These are phyloP conservation scores for Rhodotorula sp. DNA, from an alignment of 1,284 basidiomycete species.

Conservation along the genomic window DNA sequence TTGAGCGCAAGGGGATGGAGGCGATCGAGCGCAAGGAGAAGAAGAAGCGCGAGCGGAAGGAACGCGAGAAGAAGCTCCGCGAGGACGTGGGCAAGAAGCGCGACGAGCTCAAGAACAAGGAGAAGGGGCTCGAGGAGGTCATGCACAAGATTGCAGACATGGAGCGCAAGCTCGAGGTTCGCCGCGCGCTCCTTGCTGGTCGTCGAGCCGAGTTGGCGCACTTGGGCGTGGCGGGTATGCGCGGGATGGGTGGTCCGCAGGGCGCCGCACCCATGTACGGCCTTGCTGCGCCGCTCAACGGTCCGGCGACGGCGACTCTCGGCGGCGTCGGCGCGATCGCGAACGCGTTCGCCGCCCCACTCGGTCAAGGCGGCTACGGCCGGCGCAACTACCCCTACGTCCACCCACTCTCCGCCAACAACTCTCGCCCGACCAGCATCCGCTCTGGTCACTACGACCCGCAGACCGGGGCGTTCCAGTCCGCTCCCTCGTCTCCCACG, in stretches of 20 bases:
- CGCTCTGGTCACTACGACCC: slow-evolving; percentile 34
- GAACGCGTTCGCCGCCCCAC: slow-evolving; percentile 29
- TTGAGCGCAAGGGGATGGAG: slow-evolving; percentile 55
- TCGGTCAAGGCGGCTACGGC: slow-evolving; percentile 28
- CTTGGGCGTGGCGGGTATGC: slow-evolving; percentile 9
- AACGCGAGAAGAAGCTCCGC: slow-evolving; percentile 44
- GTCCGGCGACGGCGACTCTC: slow-evolving; percentile 18
- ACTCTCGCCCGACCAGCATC: slow-evolving; percentile 34
- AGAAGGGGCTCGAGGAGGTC: slow-evolving; percentile 60
- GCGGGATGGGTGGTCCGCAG: not conserved
- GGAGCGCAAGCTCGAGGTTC: slow-evolving; percentile 53
- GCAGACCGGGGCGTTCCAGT: slow-evolving; percentile 28
- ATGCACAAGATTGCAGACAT: slow-evolving; percentile 65
- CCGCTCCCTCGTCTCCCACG: slow-evolving; percentile 31
- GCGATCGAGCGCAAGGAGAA: slow-evolving; percentile 57
- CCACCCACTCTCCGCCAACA: slow-evolving; percentile 22
- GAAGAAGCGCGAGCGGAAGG: slow-evolving; percentile 49
- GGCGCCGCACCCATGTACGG: slow-evolving; percentile 7
- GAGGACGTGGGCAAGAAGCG: slow-evolving; percentile 48
- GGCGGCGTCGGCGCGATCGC: slow-evolving; percentile 31
- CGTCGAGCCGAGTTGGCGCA: slow-evolving; percentile 33
- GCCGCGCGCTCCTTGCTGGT: slow-evolving; percentile 34
- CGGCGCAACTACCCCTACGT: slow-evolving; percentile 34
- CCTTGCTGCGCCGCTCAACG: not conserved
- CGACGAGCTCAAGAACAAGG: slow-evolving; percentile 38